Conservation (phyloP, 2,329 filamentous ascomycete species). For the Pseudogymnoascus pannorum region DNA sequence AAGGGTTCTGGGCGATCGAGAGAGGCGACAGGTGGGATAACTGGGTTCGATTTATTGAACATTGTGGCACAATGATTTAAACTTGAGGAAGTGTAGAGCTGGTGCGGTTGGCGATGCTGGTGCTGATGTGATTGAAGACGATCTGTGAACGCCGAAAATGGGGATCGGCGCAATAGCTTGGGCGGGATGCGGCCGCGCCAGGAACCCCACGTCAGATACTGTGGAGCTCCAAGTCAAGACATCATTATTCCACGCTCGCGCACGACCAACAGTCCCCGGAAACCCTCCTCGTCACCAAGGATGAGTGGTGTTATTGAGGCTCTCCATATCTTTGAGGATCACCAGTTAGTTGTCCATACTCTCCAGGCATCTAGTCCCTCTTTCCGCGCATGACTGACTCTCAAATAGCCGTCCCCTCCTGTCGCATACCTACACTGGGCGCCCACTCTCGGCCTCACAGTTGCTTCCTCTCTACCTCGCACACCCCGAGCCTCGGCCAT, state of each 20-base stretch:
- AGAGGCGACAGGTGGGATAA: constrained; percentile 13
- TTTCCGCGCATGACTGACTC: constrained; percentile 11
- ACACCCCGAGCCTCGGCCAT: constrained; percentile 72
- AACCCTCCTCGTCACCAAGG: constrained; percentile 28
- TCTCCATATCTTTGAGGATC: constrained; percentile 93
- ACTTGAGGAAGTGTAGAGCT: not conserved
- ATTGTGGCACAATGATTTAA: not conserved
- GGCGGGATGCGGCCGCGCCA: constrained; percentile 9
- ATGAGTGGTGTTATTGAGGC: constrained; percentile 90
- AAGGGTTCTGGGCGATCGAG: constrained; percentile 23
- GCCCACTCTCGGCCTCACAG: constrained; percentile 67
- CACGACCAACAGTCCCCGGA: not conserved
- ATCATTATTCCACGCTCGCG: constrained; percentile 7
- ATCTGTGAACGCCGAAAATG: not conserved
- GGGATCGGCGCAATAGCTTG: constrained; percentile 3
- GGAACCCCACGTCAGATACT: constrained; percentile 9
- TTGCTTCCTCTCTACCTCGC: constrained; percentile 83
- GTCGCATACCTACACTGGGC: constrained; percentile 79
- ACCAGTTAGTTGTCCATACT: constrained; percentile 55
- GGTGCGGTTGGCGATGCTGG: not conserved
- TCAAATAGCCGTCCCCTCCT: constrained; percentile 68
- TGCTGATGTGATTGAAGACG: not conserved
- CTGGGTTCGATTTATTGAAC: constrained; percentile 12
- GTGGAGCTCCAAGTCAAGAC: constrained; percentile 9
- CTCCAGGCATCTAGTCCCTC: constrained; percentile 11